A percentile compares a stretch with the other conserved stretches of the same genome.
Evolutionary conservation across 192 early-diverging fungal species (phyloP).

Genomic region (Fimicolochytrium jonesii): DNA sequence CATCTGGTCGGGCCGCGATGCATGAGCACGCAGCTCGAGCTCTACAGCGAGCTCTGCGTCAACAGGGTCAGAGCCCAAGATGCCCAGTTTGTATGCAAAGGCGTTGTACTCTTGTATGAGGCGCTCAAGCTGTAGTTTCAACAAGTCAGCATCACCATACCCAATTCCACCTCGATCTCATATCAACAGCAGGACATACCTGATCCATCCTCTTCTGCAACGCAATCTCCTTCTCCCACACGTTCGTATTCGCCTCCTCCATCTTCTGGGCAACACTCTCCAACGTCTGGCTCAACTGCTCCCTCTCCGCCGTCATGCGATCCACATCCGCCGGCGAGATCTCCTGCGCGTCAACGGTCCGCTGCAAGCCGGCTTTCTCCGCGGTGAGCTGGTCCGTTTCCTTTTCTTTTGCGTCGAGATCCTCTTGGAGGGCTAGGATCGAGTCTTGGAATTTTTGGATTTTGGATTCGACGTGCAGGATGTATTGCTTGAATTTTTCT

Average conservation of each 20-base stretch:
- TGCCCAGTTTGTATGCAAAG: conserved; percentile 36
- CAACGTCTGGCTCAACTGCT: conserved; percentile 56
- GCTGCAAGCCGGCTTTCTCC: conserved; percentile 54
- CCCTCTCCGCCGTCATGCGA: conserved; percentile 73
- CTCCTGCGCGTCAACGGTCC: conserved; percentile 69
- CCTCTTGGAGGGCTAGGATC: conserved; percentile 36
- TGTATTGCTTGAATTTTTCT: conserved; percentile 54
- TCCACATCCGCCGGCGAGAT: conserved; percentile 76
- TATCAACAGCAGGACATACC: no score
- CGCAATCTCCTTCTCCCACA: conserved; percentile 67
- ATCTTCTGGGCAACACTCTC: conserved; percentile 46
- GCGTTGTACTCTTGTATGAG: conserved; percentile 51
- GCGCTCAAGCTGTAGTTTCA: conserved; percentile 45
- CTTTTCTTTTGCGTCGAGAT: conserved; percentile 25
- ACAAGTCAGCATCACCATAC: no score
- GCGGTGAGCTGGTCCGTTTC: conserved; percentile 43
- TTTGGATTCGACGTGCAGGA: conserved; percentile 37
- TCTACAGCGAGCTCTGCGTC: conserved; percentile 26
- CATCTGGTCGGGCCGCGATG: conserved; percentile 32
- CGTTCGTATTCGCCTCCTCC: conserved; percentile 51
- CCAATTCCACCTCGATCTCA: no score
- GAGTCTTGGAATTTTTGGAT: conserved; percentile 49
- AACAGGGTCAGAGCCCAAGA: conserved; percentile 12
- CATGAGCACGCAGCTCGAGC: conserved; percentile 38
- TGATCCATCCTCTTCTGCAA: conserved; percentile 64